Base-by-base conservation (phyloP, 257 asterid genomes). In the Thymus quinquecostatus region DNA sequence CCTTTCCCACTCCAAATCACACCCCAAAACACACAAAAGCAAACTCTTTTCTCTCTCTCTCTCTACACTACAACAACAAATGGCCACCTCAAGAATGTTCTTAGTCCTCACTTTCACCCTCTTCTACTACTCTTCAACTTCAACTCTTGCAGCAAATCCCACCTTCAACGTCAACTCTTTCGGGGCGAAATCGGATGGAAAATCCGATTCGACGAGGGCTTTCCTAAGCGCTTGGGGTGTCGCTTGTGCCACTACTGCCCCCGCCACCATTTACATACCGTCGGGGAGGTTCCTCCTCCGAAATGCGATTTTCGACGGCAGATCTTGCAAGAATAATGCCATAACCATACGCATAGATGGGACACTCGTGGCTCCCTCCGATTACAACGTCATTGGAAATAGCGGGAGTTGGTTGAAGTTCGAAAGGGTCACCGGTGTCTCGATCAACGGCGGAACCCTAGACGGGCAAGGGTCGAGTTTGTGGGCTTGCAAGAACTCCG, bases 401-500 rank as follows among this genome's bases (percentile, higher is more conserved):
- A 49, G 49, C 7, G 87, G 77, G 28, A 73, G 45, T 44, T 87
- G 90, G 93, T 36, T 87, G 57, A 75, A 66, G 74, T 88, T 88
- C 64, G 82, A 82, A 1, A 74, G 81, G 68, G 88, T 83, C 28
- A 47, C 40, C 28, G 86, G 89, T 75, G 86, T 88, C 77, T 83
- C 91, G 1, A 73, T 88, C 53, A 4, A 8, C 10, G 89, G 95
- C 9, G 91, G 95, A 69, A 82, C 79, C 62, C 82, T 87, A 0
- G 88, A 84, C 8, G 88, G 66, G 2, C 78, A 72, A 60, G 88
- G 86, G 4, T 0, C 73, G 2, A 56, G 13, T 0, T 75, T 84
- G 74, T 84, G 88, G 88, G 75, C 81, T 48, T 84, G 88, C 84
- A 82, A 82, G 72, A 80, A 68, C 3, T 82, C 89, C 71, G 81